A percentile compares a stretch with the other conserved stretches of the same genome.
These are phyloP conservation scores for Ananas comosus DNA, from an alignment of 176 grass and related monocot genomes.

Conservation along the genomic window DNA sequence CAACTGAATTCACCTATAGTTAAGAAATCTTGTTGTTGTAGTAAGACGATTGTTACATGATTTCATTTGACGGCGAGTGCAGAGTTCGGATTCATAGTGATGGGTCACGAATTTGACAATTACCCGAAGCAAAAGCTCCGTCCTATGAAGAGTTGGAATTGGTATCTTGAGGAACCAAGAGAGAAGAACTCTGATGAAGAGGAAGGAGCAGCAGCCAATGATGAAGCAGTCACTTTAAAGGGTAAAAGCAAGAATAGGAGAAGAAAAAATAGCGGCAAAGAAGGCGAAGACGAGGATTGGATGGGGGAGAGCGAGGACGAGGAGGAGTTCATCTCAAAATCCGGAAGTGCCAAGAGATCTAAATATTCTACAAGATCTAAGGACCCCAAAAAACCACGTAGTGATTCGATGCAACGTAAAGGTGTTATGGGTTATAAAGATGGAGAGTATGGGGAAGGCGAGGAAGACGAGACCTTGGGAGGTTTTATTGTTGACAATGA, in stretches of 20 bases:
- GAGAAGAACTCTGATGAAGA: constrained; percentile 28
- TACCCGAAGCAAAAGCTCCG: constrained; percentile 45
- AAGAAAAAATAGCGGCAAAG: constrained; percentile 24
- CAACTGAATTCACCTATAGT: neutral
- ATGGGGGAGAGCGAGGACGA: constrained; percentile 38
- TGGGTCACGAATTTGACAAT: constrained; percentile 68
- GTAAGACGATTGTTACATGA: neutral
- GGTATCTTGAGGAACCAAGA: constrained; percentile 50
- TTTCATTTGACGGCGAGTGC: constrained; percentile 4
- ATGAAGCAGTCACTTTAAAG: constrained; percentile 13
- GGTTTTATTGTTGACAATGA: constrained; percentile 63
- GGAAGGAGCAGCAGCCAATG: constrained; percentile 19
- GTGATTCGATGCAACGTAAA: constrained; percentile 4
- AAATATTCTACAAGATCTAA: constrained; percentile 61
- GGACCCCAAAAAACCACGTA: constrained; percentile 23
- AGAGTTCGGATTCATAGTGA: constrained; percentile 72
- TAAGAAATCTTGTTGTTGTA: neutral
- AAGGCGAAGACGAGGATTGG: constrained; percentile 53
- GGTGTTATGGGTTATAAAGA: neutral
- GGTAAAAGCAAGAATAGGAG: constrained; percentile 8
- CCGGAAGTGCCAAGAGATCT: constrained; percentile 27
- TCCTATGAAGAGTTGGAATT: constrained; percentile 61
- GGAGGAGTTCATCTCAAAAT: constrained; percentile 24
- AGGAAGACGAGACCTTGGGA: constrained; percentile 67
- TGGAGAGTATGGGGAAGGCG: constrained; percentile 24